These are phyloP conservation scores for Dendrostoma leiphaemia DNA, from an alignment of 2,329 filamentous ascomycete genomes.

Conservation along the genomic window DNA sequence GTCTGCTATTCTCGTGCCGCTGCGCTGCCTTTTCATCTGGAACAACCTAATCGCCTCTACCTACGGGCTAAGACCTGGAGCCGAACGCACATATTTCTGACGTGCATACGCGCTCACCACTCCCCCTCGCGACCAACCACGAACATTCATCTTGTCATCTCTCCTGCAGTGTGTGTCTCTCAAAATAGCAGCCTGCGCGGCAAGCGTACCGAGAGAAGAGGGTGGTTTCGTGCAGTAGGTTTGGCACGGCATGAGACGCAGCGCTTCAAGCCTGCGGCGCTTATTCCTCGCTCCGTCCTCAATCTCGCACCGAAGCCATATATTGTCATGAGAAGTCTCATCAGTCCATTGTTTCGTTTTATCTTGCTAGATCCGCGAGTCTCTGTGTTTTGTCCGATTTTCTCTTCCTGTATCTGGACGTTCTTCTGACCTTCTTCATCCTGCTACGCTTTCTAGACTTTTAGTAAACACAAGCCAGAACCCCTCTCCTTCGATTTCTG, in stretches of 20 bases:
- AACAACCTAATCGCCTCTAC: too few species aligned
- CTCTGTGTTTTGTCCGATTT: not conserved
- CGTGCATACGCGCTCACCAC: conserved; percentile 9
- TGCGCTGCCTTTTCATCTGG: not conserved
- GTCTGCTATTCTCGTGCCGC: not conserved
- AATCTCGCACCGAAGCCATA: not conserved
- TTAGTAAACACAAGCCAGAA: not conserved
- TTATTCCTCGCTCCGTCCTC: not conserved
- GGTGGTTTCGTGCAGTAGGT: not conserved
- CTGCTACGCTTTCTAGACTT: not conserved
- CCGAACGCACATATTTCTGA: not conserved
- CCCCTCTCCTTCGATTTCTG: not conserved
- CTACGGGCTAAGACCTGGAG: too few species aligned
- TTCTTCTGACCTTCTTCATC: not conserved
- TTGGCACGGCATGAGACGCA: not conserved
- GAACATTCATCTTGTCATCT: not conserved
- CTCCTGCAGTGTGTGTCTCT: not conserved
- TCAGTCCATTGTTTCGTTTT: conserved; percentile 10
- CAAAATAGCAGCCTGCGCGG: not conserved
- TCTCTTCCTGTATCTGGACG: not conserved
- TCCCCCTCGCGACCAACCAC: not conserved
- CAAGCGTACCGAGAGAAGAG: not conserved
- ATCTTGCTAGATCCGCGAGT: not conserved
- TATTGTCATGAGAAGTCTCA: not conserved
- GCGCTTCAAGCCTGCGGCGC: conserved; percentile 1